A percentile compares a stretch with the other conserved stretches of the same genome.
phyloP scores from a whole-genome alignment of 768 basidiomycete species.

The Tylopilus subfusipes region DNA sequence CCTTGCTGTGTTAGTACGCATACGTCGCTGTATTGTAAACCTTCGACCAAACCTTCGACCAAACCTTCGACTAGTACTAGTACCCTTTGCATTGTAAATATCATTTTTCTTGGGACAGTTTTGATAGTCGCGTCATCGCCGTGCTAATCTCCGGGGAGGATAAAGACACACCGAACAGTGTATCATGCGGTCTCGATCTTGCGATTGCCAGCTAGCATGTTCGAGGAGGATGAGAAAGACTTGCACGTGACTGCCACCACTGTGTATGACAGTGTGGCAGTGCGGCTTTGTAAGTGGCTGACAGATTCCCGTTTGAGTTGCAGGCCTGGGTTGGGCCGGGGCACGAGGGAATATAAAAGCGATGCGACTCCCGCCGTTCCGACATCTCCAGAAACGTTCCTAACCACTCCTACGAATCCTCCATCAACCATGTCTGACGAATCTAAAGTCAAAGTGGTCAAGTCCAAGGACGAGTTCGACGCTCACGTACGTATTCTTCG shows the following conservation, averaged over 20 bases:
- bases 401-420: background rate
- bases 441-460: background rate
- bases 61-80: background rate
- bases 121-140: background rate
- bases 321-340: background rate
- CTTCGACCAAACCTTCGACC: too few relatives aligned
- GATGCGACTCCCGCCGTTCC: background rate
- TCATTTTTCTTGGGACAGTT: background rate
- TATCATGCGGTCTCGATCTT: too few relatives aligned
- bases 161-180: too few relatives aligned
- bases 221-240: background rate
- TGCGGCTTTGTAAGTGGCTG: slow-evolving; percentile 4
- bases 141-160: background rate
- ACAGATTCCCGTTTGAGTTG: slow-evolving; percentile 5
- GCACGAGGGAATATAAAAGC: background rate
- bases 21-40: background rate
- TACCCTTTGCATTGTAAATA: too few relatives aligned
- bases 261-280: background rate
- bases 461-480: background rate
- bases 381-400: background rate
- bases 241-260: background rate
- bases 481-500: background rate
- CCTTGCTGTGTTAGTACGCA: background rate
- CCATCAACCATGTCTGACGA: background rate
- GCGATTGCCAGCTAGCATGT: too few relatives aligned